A percentile compares a stretch with the other conserved stretches of the same genome.
Evolutionary conservation across 352 stramenopile genomes (phyloP).

Genomic region (Pythium myriotylum): DNA sequence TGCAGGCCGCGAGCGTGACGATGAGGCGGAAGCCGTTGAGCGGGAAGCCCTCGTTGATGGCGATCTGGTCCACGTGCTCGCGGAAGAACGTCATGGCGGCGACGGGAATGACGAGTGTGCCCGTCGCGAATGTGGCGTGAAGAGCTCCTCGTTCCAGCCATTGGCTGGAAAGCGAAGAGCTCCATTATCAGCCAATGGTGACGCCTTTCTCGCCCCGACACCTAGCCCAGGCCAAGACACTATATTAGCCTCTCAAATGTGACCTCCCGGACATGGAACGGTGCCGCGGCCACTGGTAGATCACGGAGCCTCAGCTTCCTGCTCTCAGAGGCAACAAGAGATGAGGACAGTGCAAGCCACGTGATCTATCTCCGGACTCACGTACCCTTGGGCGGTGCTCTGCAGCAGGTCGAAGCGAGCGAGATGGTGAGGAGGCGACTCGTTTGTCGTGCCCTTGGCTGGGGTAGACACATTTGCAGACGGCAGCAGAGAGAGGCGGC

Average conservation of each 20-base stretch:
- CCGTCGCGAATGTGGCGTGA: too few relatives aligned
- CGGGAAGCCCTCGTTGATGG: slow-evolving; percentile 70
- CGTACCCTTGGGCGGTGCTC: slow-evolving; percentile 57
- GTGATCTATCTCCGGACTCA: too few relatives aligned
- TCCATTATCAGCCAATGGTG: slow-evolving; percentile 28
- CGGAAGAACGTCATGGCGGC: slow-evolving; percentile 59
- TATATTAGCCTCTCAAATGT: slow-evolving; percentile 63
- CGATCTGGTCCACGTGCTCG: slow-evolving; percentile 66
- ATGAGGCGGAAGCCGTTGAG: slow-evolving; percentile 81
- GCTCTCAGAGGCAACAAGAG: too few relatives aligned
- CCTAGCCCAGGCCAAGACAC: slow-evolving; percentile 14
- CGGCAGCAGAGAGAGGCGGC: slow-evolving; percentile 27
- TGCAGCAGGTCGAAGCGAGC: slow-evolving; percentile 42
- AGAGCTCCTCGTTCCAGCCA: slow-evolving; percentile 32
- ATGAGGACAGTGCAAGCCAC: too few relatives aligned
- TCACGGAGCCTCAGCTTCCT: slow-evolving; percentile 66
- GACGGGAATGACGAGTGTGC: slow-evolving; percentile 30
- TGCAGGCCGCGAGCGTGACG: slow-evolving; percentile 66
- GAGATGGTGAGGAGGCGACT: slow-evolving; percentile 21
- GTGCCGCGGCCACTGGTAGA: slow-evolving; percentile 47
- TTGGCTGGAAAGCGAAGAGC: slow-evolving; percentile 35
- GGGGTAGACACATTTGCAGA: not conserved
- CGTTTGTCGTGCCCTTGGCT: slow-evolving; percentile 19
- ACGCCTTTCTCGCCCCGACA: not conserved
- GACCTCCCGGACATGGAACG: slow-evolving; percentile 75